A percentile compares a stretch with the other conserved stretches of the same genome.
Conservation (phyloP, 2,329 filamentous ascomycete genomes). For the Diplodia sapinea region DNA sequence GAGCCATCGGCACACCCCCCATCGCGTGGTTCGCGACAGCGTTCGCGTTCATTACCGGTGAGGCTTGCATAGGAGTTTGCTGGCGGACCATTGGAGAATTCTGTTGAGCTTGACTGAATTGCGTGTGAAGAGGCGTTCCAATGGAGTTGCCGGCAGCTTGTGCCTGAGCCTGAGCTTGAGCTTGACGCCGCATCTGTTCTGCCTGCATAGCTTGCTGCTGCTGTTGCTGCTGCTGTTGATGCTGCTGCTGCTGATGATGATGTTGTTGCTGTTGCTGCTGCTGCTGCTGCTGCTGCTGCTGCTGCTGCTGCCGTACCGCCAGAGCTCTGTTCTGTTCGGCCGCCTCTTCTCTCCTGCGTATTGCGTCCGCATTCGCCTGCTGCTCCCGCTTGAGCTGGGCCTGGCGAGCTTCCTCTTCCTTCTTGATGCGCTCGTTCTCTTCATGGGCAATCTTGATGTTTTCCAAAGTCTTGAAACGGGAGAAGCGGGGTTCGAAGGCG, state of each 20-base stretch:
- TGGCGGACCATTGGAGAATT: conserved; percentile 66
- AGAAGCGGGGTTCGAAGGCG: conserved; percentile 85
- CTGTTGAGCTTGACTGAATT: conserved; percentile 63
- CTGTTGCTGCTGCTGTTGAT: conserved; percentile 29
- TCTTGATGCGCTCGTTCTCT: conserved; percentile 66
- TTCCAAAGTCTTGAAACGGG: conserved; percentile 88
- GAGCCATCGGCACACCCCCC: conserved; percentile 54
- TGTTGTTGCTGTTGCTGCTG: neutral
- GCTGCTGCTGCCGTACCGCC: conserved; percentile 23
- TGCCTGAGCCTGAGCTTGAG: conserved; percentile 43
- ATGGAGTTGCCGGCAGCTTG: conserved; percentile 30
- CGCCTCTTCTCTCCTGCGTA: conserved; percentile 33
- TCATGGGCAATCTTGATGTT: conserved; percentile 80
- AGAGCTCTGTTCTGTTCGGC: conserved; percentile 36
- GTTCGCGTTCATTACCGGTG: conserved; percentile 49
- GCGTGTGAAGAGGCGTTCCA: conserved; percentile 36
- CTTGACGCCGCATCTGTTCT: conserved; percentile 34
- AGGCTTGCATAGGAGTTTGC: conserved; percentile 55
- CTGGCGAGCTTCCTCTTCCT: conserved; percentile 62
- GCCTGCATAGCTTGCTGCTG: conserved; percentile 34
- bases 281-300: conserved; percentile 34
- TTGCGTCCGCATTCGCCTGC: conserved; percentile 30
- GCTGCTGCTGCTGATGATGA: conserved; percentile 29
- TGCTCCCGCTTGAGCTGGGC: conserved; percentile 40
- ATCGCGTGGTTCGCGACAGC: conserved; percentile 41